Conservation (phyloP, 768 basidiomycete species). For the Multifurca ochricompacta region DNA sequence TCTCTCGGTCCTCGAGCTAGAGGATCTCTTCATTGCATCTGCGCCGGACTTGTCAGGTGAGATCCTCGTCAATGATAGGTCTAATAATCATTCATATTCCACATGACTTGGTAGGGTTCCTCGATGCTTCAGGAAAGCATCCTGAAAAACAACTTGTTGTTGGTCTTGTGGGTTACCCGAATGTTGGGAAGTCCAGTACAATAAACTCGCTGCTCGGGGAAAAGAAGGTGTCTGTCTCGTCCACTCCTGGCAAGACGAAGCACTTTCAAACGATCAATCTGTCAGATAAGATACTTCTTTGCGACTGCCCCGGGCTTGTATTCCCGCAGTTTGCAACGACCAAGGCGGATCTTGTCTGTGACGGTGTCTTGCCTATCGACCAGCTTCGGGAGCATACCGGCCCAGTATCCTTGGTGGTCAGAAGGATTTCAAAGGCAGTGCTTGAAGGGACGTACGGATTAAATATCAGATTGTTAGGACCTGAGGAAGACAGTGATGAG, state of each 20-base stretch:
- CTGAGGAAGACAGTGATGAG: slow-evolving; percentile 84
- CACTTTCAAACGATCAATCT: slow-evolving; percentile 98
- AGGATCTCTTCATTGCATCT: slow-evolving; percentile 63
- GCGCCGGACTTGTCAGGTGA: slow-evolving; percentile 67
- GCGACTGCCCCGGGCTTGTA: slow-evolving; percentile 96
- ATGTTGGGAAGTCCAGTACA: slow-evolving; percentile 97
- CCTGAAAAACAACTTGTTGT: slow-evolving; percentile 64
- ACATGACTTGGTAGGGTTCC: slow-evolving; percentile 42
- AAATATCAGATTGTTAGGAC: slow-evolving; percentile 48
- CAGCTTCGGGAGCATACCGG: slow-evolving; percentile 92
- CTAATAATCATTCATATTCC: slow-evolving; percentile 1
- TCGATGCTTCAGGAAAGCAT: slow-evolving; percentile 45
- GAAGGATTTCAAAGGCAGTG: slow-evolving; percentile 72
- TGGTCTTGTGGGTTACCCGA: slow-evolving; percentile 95
- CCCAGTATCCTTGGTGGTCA: slow-evolving; percentile 68
- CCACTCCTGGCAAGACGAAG: slow-evolving; percentile 97
- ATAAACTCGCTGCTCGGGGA: slow-evolving; percentile 94
- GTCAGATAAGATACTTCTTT: slow-evolving; percentile 79
- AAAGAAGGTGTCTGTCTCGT: slow-evolving; percentile 96
- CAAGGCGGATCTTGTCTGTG: slow-evolving; percentile 91
- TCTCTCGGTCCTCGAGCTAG: slow-evolving; percentile 79
- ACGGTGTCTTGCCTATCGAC: slow-evolving; percentile 95
- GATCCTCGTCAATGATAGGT: slow-evolving; percentile 19
- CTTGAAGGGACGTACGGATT: slow-evolving; percentile 91
- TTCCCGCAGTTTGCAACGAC: slow-evolving; percentile 98